Conservation (phyloP, 441 rosid species). For the Arabidopsis lyrata region DNA sequence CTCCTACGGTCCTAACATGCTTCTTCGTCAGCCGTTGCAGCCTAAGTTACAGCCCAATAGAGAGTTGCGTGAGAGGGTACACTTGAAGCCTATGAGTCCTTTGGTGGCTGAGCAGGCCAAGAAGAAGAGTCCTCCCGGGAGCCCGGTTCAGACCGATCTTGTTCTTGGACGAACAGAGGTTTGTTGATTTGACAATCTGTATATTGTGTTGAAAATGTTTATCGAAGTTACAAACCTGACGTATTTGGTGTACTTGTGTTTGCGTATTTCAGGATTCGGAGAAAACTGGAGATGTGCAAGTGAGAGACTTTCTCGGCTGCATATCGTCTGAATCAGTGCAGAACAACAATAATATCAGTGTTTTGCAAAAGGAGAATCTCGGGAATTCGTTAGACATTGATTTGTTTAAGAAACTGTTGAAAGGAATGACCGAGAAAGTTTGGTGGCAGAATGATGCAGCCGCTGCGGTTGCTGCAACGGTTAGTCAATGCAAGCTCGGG, state of each 20-base stretch:
- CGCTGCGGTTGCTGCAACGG: slow-evolving; percentile 74
- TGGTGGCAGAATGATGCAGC: slow-evolving; percentile 98
- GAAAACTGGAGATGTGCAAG: slow-evolving; percentile 45
- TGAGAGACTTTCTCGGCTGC: slow-evolving; percentile 74
- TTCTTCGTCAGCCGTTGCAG: slow-evolving; percentile 64
- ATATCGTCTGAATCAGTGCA: slow-evolving; percentile 65
- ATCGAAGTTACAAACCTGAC: slow-evolving; percentile 21
- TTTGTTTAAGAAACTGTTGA: slow-evolving; percentile 78
- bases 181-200: slow-evolving; percentile 21
- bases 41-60: slow-evolving; percentile 63
- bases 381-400: slow-evolving; percentile 62
- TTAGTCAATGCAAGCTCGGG: slow-evolving; percentile 78
- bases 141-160: slow-evolving; percentile 90
- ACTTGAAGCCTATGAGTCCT: slow-evolving; percentile 61
- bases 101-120: slow-evolving; percentile 69
- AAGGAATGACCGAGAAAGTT: slow-evolving; percentile 79
- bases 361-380: slow-evolving; percentile 53
- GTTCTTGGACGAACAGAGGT: slow-evolving; percentile 73
- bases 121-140: slow-evolving; percentile 57
- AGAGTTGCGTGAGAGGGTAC: slow-evolving; percentile 51
- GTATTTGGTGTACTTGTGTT: background rate
- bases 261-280: slow-evolving; percentile 44
- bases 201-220: slow-evolving; percentile 43
- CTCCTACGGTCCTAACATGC: slow-evolving; percentile 58
- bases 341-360: slow-evolving; percentile 50